phyloP scores from a whole-genome alignment of 1,284 basidiomycete species.

The Fomitopsis pinicola region DNA sequence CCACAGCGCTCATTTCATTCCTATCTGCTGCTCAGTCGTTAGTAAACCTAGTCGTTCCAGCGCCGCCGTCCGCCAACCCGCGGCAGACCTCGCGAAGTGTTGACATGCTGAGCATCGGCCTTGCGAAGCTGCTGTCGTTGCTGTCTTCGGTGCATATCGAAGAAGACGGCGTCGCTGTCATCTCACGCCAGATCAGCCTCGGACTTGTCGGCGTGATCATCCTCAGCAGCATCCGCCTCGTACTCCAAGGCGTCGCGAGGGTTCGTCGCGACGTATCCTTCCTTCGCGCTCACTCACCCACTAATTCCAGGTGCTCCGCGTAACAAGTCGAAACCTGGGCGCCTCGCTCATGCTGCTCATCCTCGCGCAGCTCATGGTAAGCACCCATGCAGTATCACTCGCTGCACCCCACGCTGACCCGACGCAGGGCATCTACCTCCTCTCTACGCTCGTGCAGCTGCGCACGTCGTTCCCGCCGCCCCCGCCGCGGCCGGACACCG shows the following conservation, averaged over 20 bases:
- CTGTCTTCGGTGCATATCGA: constrained; percentile 36
- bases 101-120: constrained; percentile 55
- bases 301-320: constrained; percentile 45
- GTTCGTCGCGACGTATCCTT: constrained; percentile 33
- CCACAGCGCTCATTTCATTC: neutral
- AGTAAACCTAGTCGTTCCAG: constrained; percentile 50
- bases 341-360: constrained; percentile 70
- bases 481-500: constrained; percentile 18
- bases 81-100: constrained; percentile 40
- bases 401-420: neutral
- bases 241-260: constrained; percentile 60
- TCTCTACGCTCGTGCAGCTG: constrained; percentile 73
- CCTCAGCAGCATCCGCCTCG: constrained; percentile 60
- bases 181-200: constrained; percentile 66
- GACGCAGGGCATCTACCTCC: constrained; percentile 66
- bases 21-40: constrained; percentile 39
- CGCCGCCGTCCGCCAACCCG: constrained; percentile 29
- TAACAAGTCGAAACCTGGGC: constrained; percentile 63
- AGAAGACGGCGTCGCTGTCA: constrained; percentile 38
- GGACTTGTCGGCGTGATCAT: constrained; percentile 70
- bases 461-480: constrained; percentile 70
- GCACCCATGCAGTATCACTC: constrained; percentile 12
- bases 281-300: neutral
- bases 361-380: constrained; percentile 75
- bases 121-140: constrained; percentile 49